These are phyloP conservation scores for Salvia splendens DNA, from an alignment of 257 asterid species.

Conservation along the genomic window DNA sequence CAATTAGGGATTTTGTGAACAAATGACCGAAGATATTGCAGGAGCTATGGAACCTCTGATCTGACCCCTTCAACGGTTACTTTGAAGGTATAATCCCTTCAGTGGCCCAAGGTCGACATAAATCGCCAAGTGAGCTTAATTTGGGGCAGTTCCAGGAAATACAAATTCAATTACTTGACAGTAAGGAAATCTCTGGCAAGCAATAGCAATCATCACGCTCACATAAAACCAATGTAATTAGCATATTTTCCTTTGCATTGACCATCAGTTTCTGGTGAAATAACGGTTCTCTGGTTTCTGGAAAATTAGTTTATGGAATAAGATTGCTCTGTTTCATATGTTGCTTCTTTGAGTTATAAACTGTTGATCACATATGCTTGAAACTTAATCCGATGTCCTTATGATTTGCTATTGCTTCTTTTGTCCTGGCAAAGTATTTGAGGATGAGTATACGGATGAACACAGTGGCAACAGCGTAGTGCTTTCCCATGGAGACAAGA, in stretches of 20 bases:
- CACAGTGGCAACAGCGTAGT: background rate
- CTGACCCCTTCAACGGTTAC: conserved; percentile 20
- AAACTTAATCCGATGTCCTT: background rate
- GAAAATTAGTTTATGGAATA: background rate
- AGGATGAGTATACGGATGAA: background rate
- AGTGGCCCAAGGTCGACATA: conserved; percentile 4
- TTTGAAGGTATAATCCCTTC: background rate
- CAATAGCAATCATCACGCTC: conserved; percentile 2
- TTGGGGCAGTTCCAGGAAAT: conserved; percentile 5
- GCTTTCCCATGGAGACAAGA: background rate
- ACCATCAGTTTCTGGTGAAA: background rate
- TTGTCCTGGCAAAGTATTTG: background rate
- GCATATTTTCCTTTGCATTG: background rate
- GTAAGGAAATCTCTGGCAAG: background rate
- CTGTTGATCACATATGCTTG: conserved; percentile 2
- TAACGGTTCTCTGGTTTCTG: background rate
- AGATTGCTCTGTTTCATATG: no score
- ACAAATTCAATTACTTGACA: conserved; percentile 11
- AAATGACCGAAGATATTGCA: conserved; percentile 40
- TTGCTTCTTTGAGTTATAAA: background rate
- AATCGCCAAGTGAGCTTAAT: background rate
- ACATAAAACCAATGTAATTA: background rate
- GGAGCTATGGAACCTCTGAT: conserved; percentile 26
- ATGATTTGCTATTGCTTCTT: background rate
- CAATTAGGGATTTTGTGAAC: conserved; percentile 29